Evolutionary conservation across 192 early-diverging fungal genomes (phyloP).

Genomic region (Lunasporangiospora selenospora): DNA sequence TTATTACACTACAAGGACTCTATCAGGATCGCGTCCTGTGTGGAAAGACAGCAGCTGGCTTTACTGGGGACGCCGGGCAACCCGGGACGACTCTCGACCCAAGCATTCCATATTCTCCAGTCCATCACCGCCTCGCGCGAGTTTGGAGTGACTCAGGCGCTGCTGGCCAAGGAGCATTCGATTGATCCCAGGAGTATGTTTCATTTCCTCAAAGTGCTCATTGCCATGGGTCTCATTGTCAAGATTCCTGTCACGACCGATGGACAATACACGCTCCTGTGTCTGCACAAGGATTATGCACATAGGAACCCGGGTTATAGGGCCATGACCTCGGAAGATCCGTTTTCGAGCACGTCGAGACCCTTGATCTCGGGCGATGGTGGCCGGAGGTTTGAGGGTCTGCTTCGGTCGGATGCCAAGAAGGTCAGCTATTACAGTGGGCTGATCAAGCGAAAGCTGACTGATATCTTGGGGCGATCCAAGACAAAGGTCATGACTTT

Average conservation of each 20-base stretch:
- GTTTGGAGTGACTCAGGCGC: constrained; percentile 61
- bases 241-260: constrained; percentile 68
- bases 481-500: constrained; percentile 59
- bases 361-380: neutral
- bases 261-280: constrained; percentile 63
- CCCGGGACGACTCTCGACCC: constrained; percentile 15
- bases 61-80: constrained; percentile 52
- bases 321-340: constrained; percentile 43
- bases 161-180: constrained; percentile 58
- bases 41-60: constrained; percentile 24
- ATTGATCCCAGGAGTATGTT: constrained; percentile 69
- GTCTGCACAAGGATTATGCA: constrained; percentile 62
- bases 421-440: constrained; percentile 60
- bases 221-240: constrained; percentile 56
- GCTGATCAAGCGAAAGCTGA: constrained; percentile 60
- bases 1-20: constrained; percentile 23
- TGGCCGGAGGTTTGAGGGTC: constrained; percentile 19
- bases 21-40: constrained; percentile 46
- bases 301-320: constrained; percentile 53
- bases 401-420: constrained; percentile 19
- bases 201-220: constrained; percentile 65
- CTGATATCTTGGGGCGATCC: constrained; percentile 56
- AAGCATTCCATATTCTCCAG: constrained; percentile 47
- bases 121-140: constrained; percentile 53
- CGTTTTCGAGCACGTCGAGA: constrained; percentile 11